A percentile compares a stretch with the other conserved stretches of the same genome.
Conservation (phyloP, 2,329 filamentous ascomycete genomes). For the Neurospora sp. region DNA sequence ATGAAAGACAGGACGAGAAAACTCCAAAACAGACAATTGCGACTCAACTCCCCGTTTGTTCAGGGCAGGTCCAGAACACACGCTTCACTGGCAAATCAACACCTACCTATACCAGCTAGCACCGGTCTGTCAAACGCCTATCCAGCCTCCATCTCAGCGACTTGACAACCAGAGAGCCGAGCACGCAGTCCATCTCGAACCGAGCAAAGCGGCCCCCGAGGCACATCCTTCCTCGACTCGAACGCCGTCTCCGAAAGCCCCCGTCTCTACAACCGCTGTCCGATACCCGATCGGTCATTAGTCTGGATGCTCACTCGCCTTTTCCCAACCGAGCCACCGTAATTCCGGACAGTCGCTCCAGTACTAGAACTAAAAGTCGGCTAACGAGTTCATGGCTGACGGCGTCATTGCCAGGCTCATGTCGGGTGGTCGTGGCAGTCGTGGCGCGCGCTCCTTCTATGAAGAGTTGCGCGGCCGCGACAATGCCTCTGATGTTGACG, state of each 20-base stretch:
- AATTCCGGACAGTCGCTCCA: not conserved
- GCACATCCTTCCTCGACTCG: not conserved
- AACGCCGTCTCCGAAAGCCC: not conserved
- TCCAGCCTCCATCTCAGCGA: not conserved
- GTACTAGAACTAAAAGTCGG: not conserved
- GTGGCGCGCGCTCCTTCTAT: slow-evolving; percentile 34
- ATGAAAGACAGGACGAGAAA: not conserved
- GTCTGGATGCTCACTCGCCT: not conserved
- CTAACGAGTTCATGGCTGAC: slow-evolving; percentile 29
- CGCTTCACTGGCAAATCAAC: not conserved
- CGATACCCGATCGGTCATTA: not conserved
- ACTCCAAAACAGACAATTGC: not conserved
- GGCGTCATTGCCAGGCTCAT: slow-evolving; percentile 38
- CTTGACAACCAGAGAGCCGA: not conserved
- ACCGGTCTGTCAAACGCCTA: not conserved
- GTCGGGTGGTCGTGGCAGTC: slow-evolving; percentile 22
- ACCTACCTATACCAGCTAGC: not conserved
- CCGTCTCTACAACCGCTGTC: not conserved
- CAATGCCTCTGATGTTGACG: slow-evolving; percentile 31
- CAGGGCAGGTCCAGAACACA: not conserved
- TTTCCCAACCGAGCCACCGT: not conserved
- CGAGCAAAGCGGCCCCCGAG: not conserved
- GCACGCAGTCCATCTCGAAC: not conserved
- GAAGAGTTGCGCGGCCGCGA: slow-evolving; percentile 35
- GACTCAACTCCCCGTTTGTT: not conserved